A percentile compares a stretch with the other conserved stretches of the same genome.
Evolutionary conservation across 495 filamentous ascomycete genomes (phyloP).

Genomic region (Neurospora sp.): DNA sequence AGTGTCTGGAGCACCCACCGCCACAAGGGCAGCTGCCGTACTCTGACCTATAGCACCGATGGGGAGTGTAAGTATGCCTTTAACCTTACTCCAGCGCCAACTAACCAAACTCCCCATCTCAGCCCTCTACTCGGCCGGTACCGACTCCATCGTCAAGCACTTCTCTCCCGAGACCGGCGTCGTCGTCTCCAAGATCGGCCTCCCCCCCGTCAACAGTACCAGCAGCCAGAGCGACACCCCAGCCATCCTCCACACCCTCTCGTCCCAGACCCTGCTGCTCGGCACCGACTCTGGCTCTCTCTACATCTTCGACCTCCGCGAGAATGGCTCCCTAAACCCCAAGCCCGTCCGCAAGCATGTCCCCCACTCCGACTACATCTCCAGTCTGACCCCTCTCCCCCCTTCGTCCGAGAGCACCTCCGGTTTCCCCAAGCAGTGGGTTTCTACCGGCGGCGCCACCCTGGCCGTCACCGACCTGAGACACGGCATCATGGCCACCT

Average conservation of each 20-base stretch:
- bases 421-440: conserved; percentile 84
- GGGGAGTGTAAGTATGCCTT: conserved; percentile 42
- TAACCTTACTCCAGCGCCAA: neutral
- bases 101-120: conserved; percentile 7
- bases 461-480: conserved; percentile 82
- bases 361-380: conserved; percentile 88
- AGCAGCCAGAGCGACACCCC: conserved; percentile 49
- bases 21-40: conserved; percentile 87
- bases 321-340: conserved; percentile 45
- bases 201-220: conserved; percentile 36
- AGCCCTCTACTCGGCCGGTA: conserved; percentile 80
- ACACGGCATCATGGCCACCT: conserved; percentile 67
- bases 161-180: conserved; percentile 70
- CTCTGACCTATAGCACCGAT: conserved; percentile 65
- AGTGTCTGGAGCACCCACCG: conserved; percentile 78
- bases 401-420: conserved; percentile 66
- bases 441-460: conserved; percentile 83
- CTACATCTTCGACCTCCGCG: conserved; percentile 83
- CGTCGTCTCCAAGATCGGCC: conserved; percentile 67
- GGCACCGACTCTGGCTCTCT: conserved; percentile 83
- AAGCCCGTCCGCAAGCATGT: conserved; percentile 68
- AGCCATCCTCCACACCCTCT: conserved; percentile 67
- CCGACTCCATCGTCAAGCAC: conserved; percentile 81
- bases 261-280: conserved; percentile 78
- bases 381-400: conserved; percentile 76